These are phyloP conservation scores for Plenodomus biglobosus DNA, from an alignment of 2,329 filamentous ascomycete genomes.

Conservation along the genomic window DNA sequence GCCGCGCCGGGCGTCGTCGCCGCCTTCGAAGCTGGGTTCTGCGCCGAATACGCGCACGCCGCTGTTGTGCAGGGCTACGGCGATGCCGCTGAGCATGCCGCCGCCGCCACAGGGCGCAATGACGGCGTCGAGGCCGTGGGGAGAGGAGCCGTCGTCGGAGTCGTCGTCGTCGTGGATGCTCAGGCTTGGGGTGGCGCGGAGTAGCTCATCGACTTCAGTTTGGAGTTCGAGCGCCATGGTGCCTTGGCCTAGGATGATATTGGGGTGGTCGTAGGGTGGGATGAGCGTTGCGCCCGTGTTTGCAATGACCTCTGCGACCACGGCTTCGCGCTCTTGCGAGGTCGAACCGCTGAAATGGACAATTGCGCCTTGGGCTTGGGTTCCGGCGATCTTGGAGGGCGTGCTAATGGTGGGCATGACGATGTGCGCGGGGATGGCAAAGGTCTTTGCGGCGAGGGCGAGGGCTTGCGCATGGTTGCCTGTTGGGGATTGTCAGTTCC, in stretches of 20 bases:
- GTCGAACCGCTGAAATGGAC: constrained; percentile 84
- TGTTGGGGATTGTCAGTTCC: constrained; percentile 36
- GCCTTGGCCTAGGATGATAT: constrained; percentile 93
- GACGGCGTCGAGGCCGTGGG: constrained; percentile 53
- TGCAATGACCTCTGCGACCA: constrained; percentile 67
- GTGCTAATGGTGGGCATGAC: constrained; percentile 89
- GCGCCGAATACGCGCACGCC: constrained; percentile 79
- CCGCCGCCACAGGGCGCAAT: constrained; percentile 86
- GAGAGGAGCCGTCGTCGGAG: too few relatives aligned
- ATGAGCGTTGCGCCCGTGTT: constrained; percentile 77
- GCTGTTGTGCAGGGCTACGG: constrained; percentile 72
- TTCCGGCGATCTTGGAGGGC: constrained; percentile 84
- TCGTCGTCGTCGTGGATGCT: constrained; percentile 8
- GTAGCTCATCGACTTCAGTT: constrained; percentile 64
- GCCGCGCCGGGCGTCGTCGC: constrained; percentile 77
- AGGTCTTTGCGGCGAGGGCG: constrained; percentile 75
- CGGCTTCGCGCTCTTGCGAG: constrained; percentile 75
- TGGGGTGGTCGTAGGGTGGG: constrained; percentile 88
- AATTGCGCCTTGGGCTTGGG: constrained; percentile 72
- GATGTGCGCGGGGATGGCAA: constrained; percentile 77
- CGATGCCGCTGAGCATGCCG: constrained; percentile 81
- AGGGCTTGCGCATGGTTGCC: constrained; percentile 96
- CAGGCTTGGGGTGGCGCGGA: constrained; percentile 34
- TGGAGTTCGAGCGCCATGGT: constrained; percentile 83
- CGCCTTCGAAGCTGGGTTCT: constrained; percentile 80